A percentile compares a stretch with the other conserved stretches of the same genome.
Evolutionary conservation across 2,329 filamentous ascomycete genomes (phyloP).

Genomic region (Alternaria dauci): DNA sequence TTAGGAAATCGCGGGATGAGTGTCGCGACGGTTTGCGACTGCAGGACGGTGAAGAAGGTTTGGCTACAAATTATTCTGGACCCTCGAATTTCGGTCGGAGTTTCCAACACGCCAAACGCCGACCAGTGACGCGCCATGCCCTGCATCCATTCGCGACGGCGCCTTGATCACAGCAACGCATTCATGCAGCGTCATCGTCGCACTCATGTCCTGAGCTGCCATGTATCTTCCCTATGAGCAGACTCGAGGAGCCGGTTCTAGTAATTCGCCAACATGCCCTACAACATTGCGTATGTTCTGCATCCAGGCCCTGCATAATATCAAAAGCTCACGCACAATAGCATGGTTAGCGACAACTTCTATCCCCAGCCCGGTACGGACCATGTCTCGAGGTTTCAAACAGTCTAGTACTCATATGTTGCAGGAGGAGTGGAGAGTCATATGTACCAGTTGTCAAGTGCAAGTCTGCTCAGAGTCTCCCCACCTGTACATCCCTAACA

Average conservation of each 20-base stretch:
- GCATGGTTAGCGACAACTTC: slow-evolving; percentile 99
- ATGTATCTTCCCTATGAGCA: slow-evolving; percentile 28
- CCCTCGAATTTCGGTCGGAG: slow-evolving; percentile 39
- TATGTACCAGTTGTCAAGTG: slow-evolving; percentile 93
- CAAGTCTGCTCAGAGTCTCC: slow-evolving; percentile 42
- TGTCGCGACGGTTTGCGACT: slow-evolving; percentile 8
- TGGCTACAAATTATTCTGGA: slow-evolving; percentile 27
- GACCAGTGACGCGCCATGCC: slow-evolving; percentile 32
- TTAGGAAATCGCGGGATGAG: neutral
- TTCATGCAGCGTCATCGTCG: slow-evolving; percentile 1
- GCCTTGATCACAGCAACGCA: neutral
- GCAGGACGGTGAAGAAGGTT: neutral
- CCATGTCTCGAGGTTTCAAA: neutral
- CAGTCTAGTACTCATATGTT: slow-evolving; percentile 30
- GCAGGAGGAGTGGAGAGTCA: slow-evolving; percentile 91
- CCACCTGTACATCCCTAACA: slow-evolving; percentile 19
- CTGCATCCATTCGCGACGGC: neutral
- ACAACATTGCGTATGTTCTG: slow-evolving; percentile 71
- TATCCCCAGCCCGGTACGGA: slow-evolving; percentile 83
- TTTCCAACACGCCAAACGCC: slow-evolving; percentile 31
- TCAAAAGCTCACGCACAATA: slow-evolving; percentile 40
- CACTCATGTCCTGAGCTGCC: slow-evolving; percentile 21
- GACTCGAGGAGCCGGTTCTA: slow-evolving; percentile 34
- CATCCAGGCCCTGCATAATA: neutral
- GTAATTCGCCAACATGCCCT: slow-evolving; percentile 62